These are phyloP conservation scores for Reutealis trisperma DNA, from an alignment of 345 rosid genomes.

Conservation along the genomic window DNA sequence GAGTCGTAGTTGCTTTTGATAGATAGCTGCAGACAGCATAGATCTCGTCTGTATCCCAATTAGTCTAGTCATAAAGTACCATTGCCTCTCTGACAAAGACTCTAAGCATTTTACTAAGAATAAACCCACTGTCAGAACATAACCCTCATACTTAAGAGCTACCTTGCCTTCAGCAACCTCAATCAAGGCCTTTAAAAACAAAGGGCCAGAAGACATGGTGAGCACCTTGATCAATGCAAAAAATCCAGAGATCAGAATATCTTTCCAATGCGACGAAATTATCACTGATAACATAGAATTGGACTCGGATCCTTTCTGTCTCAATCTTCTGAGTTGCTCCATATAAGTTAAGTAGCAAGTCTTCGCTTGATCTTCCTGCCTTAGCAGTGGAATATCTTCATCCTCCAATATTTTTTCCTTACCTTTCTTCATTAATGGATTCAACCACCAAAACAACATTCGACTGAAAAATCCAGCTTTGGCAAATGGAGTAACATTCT, in stretches of 20 bases:
- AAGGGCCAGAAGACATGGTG: constrained; percentile 42
- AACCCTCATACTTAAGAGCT: constrained; percentile 37
- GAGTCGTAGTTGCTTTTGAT: constrained; percentile 46
- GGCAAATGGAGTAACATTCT: constrained; percentile 43
- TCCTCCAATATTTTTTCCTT: constrained; percentile 39
- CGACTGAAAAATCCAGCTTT: constrained; percentile 45
- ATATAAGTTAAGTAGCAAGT: constrained; percentile 43
- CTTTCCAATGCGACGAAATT: constrained; percentile 37
- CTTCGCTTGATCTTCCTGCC: constrained; percentile 36
- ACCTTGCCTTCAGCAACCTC: constrained; percentile 35
- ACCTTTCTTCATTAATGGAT: constrained; percentile 54
- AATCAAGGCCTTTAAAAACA: constrained; percentile 52
- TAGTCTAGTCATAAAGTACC: constrained; percentile 43
- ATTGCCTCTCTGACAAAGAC: constrained; percentile 55
- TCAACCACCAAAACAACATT: constrained; percentile 61
- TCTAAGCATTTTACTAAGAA: constrained; percentile 50
- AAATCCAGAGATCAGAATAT: constrained; percentile 42
- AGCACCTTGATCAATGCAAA: constrained; percentile 51
- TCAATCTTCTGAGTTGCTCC: constrained; percentile 27
- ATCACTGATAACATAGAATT: constrained; percentile 36
- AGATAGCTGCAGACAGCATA: constrained; percentile 46
- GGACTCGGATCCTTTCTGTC: constrained; percentile 23
- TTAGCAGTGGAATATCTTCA: constrained; percentile 46
- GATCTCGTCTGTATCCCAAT: constrained; percentile 52
- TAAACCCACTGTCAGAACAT: constrained; percentile 34